Evolutionary conservation across 2,329 filamentous ascomycete species (phyloP).

Genomic region (Microsporum audouinii): DNA sequence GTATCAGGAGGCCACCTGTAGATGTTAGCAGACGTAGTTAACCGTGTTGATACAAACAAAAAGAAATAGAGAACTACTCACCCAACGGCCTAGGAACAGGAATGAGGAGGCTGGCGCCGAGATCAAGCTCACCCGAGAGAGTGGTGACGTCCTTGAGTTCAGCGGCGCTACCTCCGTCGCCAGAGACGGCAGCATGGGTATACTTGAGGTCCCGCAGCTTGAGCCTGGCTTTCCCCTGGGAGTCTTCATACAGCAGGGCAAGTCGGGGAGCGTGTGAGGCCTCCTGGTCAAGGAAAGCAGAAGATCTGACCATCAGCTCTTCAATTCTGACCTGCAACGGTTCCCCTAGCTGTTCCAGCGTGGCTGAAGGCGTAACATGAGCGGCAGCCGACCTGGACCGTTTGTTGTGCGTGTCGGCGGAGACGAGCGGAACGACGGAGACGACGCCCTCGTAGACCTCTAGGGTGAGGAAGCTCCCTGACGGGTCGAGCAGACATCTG

Average conservation of each 20-base stretch:
- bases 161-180: constrained; percentile 36
- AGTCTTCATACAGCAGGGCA: constrained; percentile 55
- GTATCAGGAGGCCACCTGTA: constrained; percentile 53
- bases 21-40: not conserved
- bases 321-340: constrained; percentile 52
- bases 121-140: constrained; percentile 44
- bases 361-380: constrained; percentile 31
- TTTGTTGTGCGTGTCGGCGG: constrained; percentile 3
- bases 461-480: constrained; percentile 54
- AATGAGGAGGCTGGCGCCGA: constrained; percentile 51
- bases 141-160: constrained; percentile 44
- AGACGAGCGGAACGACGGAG: constrained; percentile 51
- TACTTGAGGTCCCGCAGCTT: constrained; percentile 47
- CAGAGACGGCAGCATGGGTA: constrained; percentile 33
- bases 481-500: constrained; percentile 72
- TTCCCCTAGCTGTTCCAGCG: constrained; percentile 38
- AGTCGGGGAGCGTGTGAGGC: constrained; percentile 45
- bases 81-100: constrained; percentile 48
- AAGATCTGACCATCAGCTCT: constrained; percentile 56
- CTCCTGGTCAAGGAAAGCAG: constrained; percentile 51
- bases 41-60: not conserved
- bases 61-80: constrained; percentile 14
- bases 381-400: constrained; percentile 34
- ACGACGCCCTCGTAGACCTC: constrained; percentile 59
- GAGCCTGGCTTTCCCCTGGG: constrained; percentile 44